Percentiles rank a stretch among this genome's conserved stretches.
Conservation (phyloP, 2,329 filamentous ascomycete genomes). For the Hansfordia pulvinata region DNA sequence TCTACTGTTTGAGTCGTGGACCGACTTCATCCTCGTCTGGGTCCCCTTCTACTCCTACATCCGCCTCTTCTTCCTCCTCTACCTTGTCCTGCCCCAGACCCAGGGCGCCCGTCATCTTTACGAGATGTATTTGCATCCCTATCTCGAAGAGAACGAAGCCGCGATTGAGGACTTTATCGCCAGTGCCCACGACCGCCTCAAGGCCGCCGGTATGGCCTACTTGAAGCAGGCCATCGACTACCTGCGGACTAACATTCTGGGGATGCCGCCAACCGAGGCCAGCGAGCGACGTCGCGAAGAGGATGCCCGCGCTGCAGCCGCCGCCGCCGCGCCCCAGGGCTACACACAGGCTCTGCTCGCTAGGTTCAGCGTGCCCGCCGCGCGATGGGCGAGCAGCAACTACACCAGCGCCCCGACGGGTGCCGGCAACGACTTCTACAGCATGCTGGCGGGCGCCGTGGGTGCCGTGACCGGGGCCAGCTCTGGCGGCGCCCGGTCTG, state of each 20-base stretch:
- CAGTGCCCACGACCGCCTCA: conserved; percentile 64
- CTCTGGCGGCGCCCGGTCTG: conserved; percentile 13
- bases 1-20: conserved; percentile 74
- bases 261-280: conserved; percentile 47
- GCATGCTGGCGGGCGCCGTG: conserved; percentile 61
- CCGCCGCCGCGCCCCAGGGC: conserved; percentile 30
- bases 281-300: no score
- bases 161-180: conserved; percentile 87
- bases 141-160: conserved; percentile 72
- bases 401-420: no score
- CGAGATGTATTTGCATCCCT: conserved; percentile 73
- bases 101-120: conserved; percentile 84
- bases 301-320: no score
- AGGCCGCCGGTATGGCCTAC: conserved; percentile 63
- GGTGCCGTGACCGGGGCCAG: conserved; percentile 41
- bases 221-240: conserved; percentile 57
- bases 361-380: conserved; percentile 70
- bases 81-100: conserved; percentile 94
- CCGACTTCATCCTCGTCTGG: conserved; percentile 78
- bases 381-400: conserved; percentile 36
- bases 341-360: conserved; percentile 78
- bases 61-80: conserved; percentile 75
- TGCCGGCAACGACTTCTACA: conserved; percentile 58
- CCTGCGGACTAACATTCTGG: conserved; percentile 66
- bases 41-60: conserved; percentile 90